These are phyloP conservation scores for Coemansia sp. DNA, from an alignment of 192 early-diverging fungal species.

Conservation along the genomic window DNA sequence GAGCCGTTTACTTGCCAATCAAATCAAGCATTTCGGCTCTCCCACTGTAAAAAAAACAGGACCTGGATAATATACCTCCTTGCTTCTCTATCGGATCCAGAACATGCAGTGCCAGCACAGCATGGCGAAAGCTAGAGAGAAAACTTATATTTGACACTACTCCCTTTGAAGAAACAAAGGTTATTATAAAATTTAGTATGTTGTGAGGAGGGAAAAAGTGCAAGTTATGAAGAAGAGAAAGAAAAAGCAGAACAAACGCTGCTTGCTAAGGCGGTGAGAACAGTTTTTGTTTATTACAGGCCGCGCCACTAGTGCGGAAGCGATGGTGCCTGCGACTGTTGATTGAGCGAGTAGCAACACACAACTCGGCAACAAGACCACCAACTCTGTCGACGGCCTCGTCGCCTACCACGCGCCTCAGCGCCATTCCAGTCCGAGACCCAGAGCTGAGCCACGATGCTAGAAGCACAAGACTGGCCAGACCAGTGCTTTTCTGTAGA, in stretches of 20 bases:
- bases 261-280: constrained; percentile 24
- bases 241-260: constrained; percentile 4
- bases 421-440: constrained; percentile 35
- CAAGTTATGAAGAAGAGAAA: not conserved
- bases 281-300: constrained; percentile 36
- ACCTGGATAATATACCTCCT: no score
- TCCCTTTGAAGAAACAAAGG: no score
- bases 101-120: no score
- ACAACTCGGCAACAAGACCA: constrained; percentile 30
- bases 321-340: constrained; percentile 25
- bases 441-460: constrained; percentile 41
- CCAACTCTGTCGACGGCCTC: constrained; percentile 44
- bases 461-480: constrained; percentile 35
- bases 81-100: no score
- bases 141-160: no score
- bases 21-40: not conserved
- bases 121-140: no score
- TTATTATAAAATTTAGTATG: not conserved
- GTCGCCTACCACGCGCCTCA: constrained; percentile 45
- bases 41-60: no score
- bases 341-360: constrained; percentile 14
- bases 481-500: constrained; percentile 3
- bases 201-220: not conserved
- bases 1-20: not conserved
- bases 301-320: constrained; percentile 13